Percentiles rank a stretch among this genome's conserved stretches.
phyloP scores from a whole-genome alignment of 2,329 filamentous ascomycete species.

The Reticulascus tulasneorum region DNA sequence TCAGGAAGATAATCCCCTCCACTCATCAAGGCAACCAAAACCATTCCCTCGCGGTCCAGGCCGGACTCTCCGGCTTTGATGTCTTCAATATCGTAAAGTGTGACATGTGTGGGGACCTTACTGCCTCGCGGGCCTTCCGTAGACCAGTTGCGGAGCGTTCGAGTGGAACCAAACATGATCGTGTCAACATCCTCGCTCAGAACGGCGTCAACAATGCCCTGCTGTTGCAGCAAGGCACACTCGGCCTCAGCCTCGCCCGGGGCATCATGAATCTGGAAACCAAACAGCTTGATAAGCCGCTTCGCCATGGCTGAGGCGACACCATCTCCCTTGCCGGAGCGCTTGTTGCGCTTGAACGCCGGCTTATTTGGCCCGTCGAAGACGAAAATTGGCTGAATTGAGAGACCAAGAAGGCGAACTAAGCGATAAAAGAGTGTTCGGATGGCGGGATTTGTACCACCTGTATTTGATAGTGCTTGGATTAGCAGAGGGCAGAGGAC shows the following conservation, averaged over 20 bases:
- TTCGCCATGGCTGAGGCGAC: constrained; percentile 75
- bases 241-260: constrained; percentile 96
- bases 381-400: constrained; percentile 84
- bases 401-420: constrained; percentile 67
- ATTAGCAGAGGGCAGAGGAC: too few species aligned
- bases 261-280: constrained; percentile 78
- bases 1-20: constrained; percentile 91
- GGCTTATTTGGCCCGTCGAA: constrained; percentile 88
- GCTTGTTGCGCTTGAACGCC: constrained; percentile 82
- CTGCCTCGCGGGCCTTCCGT: constrained; percentile 61
- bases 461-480: constrained; percentile 29
- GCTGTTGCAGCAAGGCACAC: constrained; percentile 78
- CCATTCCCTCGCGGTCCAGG: constrained; percentile 83
- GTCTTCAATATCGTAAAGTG: constrained; percentile 65
- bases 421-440: constrained; percentile 92
- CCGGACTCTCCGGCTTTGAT: constrained; percentile 42
- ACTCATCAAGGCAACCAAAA: constrained; percentile 89
- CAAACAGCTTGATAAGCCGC: constrained; percentile 77
- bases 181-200: constrained; percentile 96
- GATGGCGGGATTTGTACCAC: constrained; percentile 84
- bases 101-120: constrained; percentile 79
- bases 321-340: constrained; percentile 59
- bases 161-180: constrained; percentile 88
- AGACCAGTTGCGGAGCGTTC: constrained; percentile 79
- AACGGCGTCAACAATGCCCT: constrained; percentile 85